Evolutionary conservation across 2,329 filamentous ascomycete genomes (phyloP), one percentile per base, ranked within the genome.

Genomic region (Saccharata proteae): DNA sequence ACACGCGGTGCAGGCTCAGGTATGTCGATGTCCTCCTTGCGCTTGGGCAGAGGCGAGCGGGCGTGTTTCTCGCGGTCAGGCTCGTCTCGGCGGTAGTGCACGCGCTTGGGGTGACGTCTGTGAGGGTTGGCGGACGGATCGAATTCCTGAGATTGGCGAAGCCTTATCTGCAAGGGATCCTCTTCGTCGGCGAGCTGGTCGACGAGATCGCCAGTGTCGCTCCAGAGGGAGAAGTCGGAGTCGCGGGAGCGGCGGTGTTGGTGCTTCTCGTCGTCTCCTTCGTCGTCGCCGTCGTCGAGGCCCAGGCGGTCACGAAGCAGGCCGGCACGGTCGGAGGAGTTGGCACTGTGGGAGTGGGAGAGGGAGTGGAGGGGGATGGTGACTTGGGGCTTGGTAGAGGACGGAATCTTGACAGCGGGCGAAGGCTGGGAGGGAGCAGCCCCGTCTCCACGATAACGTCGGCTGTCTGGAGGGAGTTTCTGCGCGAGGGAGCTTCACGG

Each of bases 171-270:
- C 44, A 93, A 68, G 37, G 84, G 82, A 55, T 93, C 83, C 59
- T 88, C 75, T 49, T 77, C 75, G 64, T 81, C 78, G 48, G 74
- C 80, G 46, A 86, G 69, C 67, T 92, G 88, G 63, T 94, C 88
- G 49, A 83, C 84, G 48, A 96, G 74, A 59, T 96, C 90, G 51
- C 85, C 88, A 26, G 88, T 93, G 58, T 94, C 85, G 52, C 82
- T 86, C 85, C 84, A 94, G 46, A 81, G 74, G 37, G 77, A 83
- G 57, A 82, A 81, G 48, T 79, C 74, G 38, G 74, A 80, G 54
- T 67, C 66, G 39, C 59, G 60, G 49, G 70, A 73, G 43, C 62
- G 64, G 46, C 62, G 59, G 47, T 57, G 58, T 47, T 58, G 62
- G 50, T 47, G 50, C 51, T 65, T 63, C 51, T 63, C 67, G 60